These are phyloP conservation scores for Dendrocalamus latiflorus DNA, from an alignment of 202 grass and related monocot genomes.

Conservation along the genomic window DNA sequence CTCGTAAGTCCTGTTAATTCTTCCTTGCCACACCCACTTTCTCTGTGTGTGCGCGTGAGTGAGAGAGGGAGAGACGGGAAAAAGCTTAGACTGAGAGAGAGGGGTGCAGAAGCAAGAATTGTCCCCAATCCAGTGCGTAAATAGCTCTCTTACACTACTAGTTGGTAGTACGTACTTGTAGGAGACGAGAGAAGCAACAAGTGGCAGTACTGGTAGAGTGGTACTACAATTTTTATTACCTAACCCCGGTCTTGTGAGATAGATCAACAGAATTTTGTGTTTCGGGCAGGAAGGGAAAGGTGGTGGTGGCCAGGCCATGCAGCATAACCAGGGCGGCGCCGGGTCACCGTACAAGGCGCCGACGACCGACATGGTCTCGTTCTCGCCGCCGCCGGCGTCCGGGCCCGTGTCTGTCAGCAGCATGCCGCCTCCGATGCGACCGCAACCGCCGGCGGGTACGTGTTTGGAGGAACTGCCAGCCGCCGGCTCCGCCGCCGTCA, in stretches of 20 bases:
- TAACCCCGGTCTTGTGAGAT: conserved; percentile 19
- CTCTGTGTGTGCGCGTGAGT: background rate
- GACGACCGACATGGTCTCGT: conserved; percentile 40
- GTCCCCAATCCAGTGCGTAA: conserved; percentile 32
- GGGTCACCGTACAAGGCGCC: conserved; percentile 49
- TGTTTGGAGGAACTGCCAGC: conserved; percentile 34
- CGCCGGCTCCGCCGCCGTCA: background rate
- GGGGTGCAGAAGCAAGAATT: conserved; percentile 39
- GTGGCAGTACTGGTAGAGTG: conserved; percentile 2
- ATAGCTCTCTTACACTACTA: conserved; percentile 14
- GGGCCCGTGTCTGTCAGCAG: conserved; percentile 36
- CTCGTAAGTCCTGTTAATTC: conserved; percentile 29
- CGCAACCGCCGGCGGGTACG: background rate
- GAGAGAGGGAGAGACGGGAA: background rate
- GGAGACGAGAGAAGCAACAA: background rate
- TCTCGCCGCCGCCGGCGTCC: conserved; percentile 15
- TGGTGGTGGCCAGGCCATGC: conserved; percentile 39
- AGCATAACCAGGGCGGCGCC: conserved; percentile 36
- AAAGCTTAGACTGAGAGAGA: background rate
- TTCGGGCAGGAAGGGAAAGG: conserved; percentile 33
- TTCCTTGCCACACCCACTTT: conserved; percentile 4
- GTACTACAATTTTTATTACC: conserved; percentile 26
- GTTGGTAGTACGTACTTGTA: conserved; percentile 7
- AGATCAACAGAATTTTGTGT: conserved; percentile 46
- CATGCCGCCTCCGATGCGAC: conserved; percentile 3